phyloP scores from a whole-genome alignment of 169 alveolate species.

The Plasmodium gallinaceum region DNA sequence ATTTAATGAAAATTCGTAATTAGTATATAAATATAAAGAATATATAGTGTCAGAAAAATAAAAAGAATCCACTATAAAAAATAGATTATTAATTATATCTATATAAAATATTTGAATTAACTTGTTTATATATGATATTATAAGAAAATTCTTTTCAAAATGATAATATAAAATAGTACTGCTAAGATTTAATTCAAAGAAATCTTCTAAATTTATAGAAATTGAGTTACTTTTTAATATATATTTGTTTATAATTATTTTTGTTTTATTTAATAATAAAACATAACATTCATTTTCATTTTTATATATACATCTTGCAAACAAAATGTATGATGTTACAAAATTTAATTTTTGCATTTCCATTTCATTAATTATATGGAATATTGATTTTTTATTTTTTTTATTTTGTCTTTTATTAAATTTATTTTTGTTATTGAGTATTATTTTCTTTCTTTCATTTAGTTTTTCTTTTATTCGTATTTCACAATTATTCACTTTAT shows the following conservation, averaged over 20 bases:
- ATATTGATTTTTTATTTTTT: background rate
- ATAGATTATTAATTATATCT: conserved; percentile 20
- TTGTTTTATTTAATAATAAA: background rate
- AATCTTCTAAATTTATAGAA: background rate
- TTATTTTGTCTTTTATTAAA: no score
- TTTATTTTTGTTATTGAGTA: no score
- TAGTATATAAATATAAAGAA: conserved; percentile 14
- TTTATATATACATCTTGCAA: conserved; percentile 17
- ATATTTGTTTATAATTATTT: conserved; percentile 25
- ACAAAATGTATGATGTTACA: background rate
- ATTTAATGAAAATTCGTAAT: background rate
- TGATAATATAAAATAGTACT: conserved; percentile 7
- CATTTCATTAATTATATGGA: conserved; percentile 5
- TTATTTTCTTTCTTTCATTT: no score
- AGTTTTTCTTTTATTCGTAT: no score
- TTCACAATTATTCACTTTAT: no score
- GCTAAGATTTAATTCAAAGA: conserved; percentile 2
- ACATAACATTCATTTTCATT: conserved; percentile 8
- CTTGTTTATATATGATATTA: conserved; percentile 17
- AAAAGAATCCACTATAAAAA: conserved; percentile 12
- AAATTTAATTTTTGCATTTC: conserved; percentile 3
- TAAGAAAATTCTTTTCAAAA: conserved; percentile 18
- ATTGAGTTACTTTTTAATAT: background rate
- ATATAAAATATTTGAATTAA: conserved; percentile 22
- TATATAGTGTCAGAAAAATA: background rate